Evolutionary conservation across 139 green algal species (phyloP), one percentile per base, ranked within the genome.

Genomic region (Microglena sp.): DNA sequence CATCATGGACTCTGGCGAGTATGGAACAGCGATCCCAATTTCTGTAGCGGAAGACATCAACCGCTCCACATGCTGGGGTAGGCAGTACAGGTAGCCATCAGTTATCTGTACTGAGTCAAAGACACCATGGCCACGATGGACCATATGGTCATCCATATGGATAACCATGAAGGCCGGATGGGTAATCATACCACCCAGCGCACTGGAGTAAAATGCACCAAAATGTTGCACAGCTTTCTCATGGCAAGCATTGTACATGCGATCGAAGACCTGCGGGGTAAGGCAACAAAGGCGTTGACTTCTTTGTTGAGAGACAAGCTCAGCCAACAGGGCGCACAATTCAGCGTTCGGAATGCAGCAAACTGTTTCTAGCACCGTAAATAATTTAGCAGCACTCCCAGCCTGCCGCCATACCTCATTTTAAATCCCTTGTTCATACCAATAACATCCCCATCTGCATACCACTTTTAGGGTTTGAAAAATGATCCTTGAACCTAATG

Each of bases 111-210:
- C 81, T 0, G 77, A 86, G 55, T 97, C 92, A 64, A 89, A 89
- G 2, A 96, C 84, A 15, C 68, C 86, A 57, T 97, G 86, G 5
- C 92, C 92, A 2, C 67, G 69, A 74, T 93, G 83, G 8, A 92
- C 71, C 75, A 96, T 84, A 71, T 96, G 90, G 72, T 98, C 92
- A 68, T 97, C 88, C 18, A 94, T 59, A 53, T 80, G 73, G 29
- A 93, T 61, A 2, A 87, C 56, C 83, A 94, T 92, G 21, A 88
- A 66, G 4, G 69, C 76, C 0, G 89, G 86, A 28, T 96, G 77
- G 1, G 77, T 91, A 0, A 87, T 69, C 26, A 96, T 93, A 59
- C 87, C 89, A 28, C 82, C 81, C 28, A 91, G 60, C 54, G 87
- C 82, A 40, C 65, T 85, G 30, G 77, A 87, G 72, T 85, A 96